These are phyloP conservation scores for Avena atlantica DNA, from an alignment of 176 grass and related monocot species.

Conservation along the genomic window DNA sequence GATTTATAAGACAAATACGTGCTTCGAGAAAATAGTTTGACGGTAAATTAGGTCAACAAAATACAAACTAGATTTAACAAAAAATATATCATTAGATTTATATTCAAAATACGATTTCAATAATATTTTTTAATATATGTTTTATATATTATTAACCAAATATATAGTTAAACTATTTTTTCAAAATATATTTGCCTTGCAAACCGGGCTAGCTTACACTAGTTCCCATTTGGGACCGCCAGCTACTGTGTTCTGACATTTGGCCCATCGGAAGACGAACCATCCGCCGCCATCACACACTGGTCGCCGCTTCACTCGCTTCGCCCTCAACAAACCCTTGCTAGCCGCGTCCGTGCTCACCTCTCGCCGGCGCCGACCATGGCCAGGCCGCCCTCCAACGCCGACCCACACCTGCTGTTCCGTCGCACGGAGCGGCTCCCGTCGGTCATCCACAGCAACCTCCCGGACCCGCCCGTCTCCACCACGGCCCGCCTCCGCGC, in stretches of 20 bases:
- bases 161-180: too few relatives aligned
- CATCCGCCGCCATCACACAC: not conserved
- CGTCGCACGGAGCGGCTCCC: not conserved
- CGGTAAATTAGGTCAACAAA: too few relatives aligned
- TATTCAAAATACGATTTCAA: too few relatives aligned
- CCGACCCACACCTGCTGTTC: not conserved
- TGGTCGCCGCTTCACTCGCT: not conserved
- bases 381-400: not conserved
- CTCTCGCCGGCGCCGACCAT: not conserved
- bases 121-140: too few relatives aligned
- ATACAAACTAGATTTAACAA: too few relatives aligned
- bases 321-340: not conserved
- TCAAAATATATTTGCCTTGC: too few relatives aligned
- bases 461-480: not conserved
- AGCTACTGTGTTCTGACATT: not conserved
- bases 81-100: too few relatives aligned
- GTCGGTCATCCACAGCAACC: not conserved
- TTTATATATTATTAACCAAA: too few relatives aligned
- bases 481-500: slow-evolving; percentile 1
- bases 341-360: not conserved
- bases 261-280: not conserved
- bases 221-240: not conserved
- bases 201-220: too few relatives aligned
- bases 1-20: too few relatives aligned
- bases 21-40: too few relatives aligned